A percentile compares a stretch with the other conserved stretches of the same genome.
These are phyloP conservation scores for Fistulinella cinereoalba DNA, from an alignment of 1,284 basidiomycete species.

Conservation along the genomic window DNA sequence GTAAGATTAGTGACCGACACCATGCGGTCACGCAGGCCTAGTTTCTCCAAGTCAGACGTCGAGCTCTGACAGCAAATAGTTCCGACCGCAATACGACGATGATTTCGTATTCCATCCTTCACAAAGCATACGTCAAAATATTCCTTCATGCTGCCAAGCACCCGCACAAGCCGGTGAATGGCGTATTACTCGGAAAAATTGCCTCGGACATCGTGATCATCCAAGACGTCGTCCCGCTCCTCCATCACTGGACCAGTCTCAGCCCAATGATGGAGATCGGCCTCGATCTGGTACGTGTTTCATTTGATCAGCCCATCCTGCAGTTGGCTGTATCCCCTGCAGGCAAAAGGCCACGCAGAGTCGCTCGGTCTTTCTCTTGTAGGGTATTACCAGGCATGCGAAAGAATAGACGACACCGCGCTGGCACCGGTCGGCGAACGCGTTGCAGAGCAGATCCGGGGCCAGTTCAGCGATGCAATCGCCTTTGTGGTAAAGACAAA, in stretches of 20 bases:
- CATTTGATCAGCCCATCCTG: not conserved
- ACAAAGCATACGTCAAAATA: slow-evolving; percentile 62
- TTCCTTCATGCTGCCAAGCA: slow-evolving; percentile 73
- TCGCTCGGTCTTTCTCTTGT: slow-evolving; percentile 49
- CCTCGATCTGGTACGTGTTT: slow-evolving; percentile 58
- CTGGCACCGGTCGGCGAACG: slow-evolving; percentile 64
- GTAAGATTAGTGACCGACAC: too few species aligned
- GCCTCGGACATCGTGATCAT: slow-evolving; percentile 41
- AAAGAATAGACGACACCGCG: slow-evolving; percentile 53
- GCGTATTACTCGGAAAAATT: slow-evolving; percentile 57
- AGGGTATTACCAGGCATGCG: slow-evolving; percentile 73
- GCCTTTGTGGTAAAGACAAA: slow-evolving; percentile 55
- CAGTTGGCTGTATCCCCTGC: slow-evolving; percentile 4
- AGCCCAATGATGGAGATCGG: slow-evolving; percentile 81
- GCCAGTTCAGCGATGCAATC: slow-evolving; percentile 52
- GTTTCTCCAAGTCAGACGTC: too few species aligned
- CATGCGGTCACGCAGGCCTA: too few species aligned
- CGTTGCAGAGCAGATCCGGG: slow-evolving; percentile 51
- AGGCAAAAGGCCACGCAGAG: slow-evolving; percentile 59
- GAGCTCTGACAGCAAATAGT: too few species aligned
- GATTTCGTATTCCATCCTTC: slow-evolving; percentile 48
- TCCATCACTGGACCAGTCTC: slow-evolving; percentile 77
- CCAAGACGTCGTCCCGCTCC: slow-evolving; percentile 65
- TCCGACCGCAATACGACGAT: too few species aligned
- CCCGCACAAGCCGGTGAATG: slow-evolving; percentile 66